phyloP scores from a whole-genome alignment of 202 grass and related monocot genomes.

The Schoenoplectus tabernaemontani region DNA sequence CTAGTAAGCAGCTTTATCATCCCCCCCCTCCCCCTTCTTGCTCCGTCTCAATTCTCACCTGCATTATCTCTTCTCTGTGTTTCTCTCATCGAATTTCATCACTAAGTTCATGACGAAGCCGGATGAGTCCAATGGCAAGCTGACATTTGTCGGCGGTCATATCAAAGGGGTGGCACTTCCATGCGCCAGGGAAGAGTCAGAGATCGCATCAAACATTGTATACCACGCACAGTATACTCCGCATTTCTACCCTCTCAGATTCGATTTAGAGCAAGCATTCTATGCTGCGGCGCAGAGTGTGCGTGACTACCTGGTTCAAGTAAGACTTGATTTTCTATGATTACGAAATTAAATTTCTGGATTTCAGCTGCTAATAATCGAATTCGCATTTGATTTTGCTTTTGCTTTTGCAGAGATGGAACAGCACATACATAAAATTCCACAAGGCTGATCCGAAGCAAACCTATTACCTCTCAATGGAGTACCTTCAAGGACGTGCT shows the following conservation, averaged over 20 bases:
- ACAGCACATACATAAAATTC: slow-evolving; percentile 85
- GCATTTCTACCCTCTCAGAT: slow-evolving; percentile 71
- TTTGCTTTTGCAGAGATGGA: slow-evolving; percentile 69
- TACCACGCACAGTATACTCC: slow-evolving; percentile 71
- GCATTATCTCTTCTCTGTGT: not conserved
- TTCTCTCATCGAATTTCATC: slow-evolving; percentile 16
- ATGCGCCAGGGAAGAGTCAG: slow-evolving; percentile 36
- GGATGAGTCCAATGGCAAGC: slow-evolving; percentile 26
- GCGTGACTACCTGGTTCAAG: slow-evolving; percentile 75
- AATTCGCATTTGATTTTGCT: slow-evolving; percentile 2
- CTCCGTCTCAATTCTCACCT: not conserved
- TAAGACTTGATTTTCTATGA: slow-evolving; percentile 15
- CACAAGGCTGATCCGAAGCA: slow-evolving; percentile 93
- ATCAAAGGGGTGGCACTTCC: slow-evolving; percentile 57
- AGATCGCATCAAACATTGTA: slow-evolving; percentile 80
- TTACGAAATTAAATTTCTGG: not conserved
- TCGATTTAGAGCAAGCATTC: slow-evolving; percentile 80
- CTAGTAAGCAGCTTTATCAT: not conserved
- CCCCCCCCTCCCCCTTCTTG: not conserved
- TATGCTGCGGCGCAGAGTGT: slow-evolving; percentile 87
- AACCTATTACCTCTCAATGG: slow-evolving; percentile 99
- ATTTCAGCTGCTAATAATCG: not conserved
- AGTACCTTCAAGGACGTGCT: slow-evolving; percentile 91
- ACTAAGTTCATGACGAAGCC: slow-evolving; percentile 31
- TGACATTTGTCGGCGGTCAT: slow-evolving; percentile 8